Base-by-base conservation (phyloP, 768 basidiomycete species). In the Pleurotus tuber-regium region DNA sequence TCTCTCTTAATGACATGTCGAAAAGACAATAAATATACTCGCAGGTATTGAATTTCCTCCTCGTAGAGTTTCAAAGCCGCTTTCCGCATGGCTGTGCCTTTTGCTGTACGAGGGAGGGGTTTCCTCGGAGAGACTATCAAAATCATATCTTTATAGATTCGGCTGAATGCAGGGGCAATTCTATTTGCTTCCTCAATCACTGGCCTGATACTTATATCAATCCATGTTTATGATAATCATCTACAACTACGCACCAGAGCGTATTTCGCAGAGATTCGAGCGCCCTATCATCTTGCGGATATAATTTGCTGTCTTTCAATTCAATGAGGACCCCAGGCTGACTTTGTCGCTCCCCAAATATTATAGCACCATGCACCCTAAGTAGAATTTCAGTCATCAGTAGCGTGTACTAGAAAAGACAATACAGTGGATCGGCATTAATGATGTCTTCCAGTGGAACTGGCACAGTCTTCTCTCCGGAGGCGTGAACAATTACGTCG, bases 91-190 rank as follows among this genome's bases (percentile, higher is more conserved):
- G 78, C 67, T 0, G 77, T 79, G 1, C 77, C 76, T 58, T 83
- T 83, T 0, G 68, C 71, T 4, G 75, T 64, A 19, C 74, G 73
- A 18, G 71, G 61, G 49, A 82, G 66, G 1, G 76, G 78, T 21
- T 70, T 70, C 12, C 61, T 58, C 4, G 63, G 61, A 4, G 53
- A 49, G 0, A 77, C 65, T 12, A 80, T 66, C 33, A 81, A 42
- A 33, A 82, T 73, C 70, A 81, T 73, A 55, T 83, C 76, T 48
- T 77, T 77, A 62, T 79, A 79, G 5, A 79, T 68, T n/a, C 70
- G 66, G 50, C 73, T 75, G 51, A 72, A 77, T 2, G 64, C 53
- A 0, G 79, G 78, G 4, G 71, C 69, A n/a, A 65, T 61, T 39
- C 60, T 60, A 58, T 79, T 79, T 3, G 76, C 76, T 26, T 75